Evolutionary conservation across 2,329 filamentous ascomycete genomes (phyloP), one percentile per base, ranked within the genome.

Genomic region (Colletotrichum ledebouriae): DNA sequence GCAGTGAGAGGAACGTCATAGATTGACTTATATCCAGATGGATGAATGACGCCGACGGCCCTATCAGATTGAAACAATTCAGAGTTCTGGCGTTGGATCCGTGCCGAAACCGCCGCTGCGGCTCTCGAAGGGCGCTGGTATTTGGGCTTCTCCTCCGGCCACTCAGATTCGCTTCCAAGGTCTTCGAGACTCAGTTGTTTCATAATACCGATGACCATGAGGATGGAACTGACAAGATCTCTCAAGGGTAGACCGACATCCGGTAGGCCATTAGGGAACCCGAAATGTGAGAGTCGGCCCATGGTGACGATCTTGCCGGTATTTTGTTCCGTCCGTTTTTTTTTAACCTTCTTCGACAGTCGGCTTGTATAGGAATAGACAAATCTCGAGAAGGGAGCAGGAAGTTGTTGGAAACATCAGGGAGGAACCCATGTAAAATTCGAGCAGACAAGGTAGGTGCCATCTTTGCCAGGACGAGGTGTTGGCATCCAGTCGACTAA

Each of bases 61-160:
- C 71, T 44, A 56, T 72, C 73, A 2, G 62, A 50, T 34, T 70
- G 71, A 20, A 74, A 73, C 17, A 72, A 53, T 29, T 71, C 70
- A 15, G 10, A 55, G 25, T 12, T 39, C 15, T 56, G 22, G 7
- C 64, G 68, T 10, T 47, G 56, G n/a, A 59, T 22, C 17, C 49
- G 63, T 13, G 52, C 46, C 11, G 39, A 11, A 10, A 58, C 37
- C 3, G 44, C 67, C 13, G 46, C 58, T 33, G 58, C 58, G 17
- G 50, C 58, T 58, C 65, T 68, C 13, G 65, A 67, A n/a, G 39
- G 65, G 12, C 53, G 61, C 12, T 4, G 4, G 13, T 37, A 29
- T 25, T 22, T 46, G 6, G n/a, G 4, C 20, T 37, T 55, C 39
- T 15, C 39, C 13, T 22, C 29, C 20, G 33, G 12, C 10, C 25